Percentiles rank a stretch among this genome's conserved stretches.
Evolutionary conservation across 1,284 basidiomycete genomes (phyloP).

Genomic region (Trichosporon coremiiforme): DNA sequence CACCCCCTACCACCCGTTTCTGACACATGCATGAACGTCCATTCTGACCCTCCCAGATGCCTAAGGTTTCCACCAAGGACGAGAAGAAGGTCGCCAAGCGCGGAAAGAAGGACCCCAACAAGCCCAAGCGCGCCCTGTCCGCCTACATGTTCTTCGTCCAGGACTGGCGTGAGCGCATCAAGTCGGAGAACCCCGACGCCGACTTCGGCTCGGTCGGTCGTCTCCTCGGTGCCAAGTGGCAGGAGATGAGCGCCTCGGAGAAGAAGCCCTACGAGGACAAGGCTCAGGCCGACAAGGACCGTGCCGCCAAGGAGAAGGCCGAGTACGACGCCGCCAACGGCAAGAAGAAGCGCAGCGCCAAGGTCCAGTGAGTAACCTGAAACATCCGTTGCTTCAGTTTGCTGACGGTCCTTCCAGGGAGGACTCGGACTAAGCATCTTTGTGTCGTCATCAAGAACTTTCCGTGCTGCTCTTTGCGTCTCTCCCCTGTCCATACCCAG

Average conservation of each 20-base stretch:
- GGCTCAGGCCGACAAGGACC: conserved; percentile 80
- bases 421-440: conserved; percentile 15
- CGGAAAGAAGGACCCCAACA: conserved; percentile 53
- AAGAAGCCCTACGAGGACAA: conserved; percentile 93
- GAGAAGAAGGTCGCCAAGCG: conserved; percentile 65
- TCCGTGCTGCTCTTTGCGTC: conserved; percentile 16
- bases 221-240: conserved; percentile 85
- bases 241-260: conserved; percentile 77
- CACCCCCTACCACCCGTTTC: background rate
- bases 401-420: background rate
- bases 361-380: conserved; percentile 25
- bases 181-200: conserved; percentile 91
- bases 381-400: background rate
- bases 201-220: conserved; percentile 91
- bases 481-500: conserved; percentile 12
- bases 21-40: conserved; percentile 14
- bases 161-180: conserved; percentile 92
- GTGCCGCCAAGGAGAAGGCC: conserved; percentile 65
- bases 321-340: conserved; percentile 58
- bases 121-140: conserved; percentile 67
- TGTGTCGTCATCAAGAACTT: conserved; percentile 19
- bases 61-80: conserved; percentile 67
- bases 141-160: conserved; percentile 99
- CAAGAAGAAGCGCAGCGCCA: conserved; percentile 43
- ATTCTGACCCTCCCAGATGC: conserved; percentile 56